Conservation (phyloP, 371 early-diverging fungal genomes). For the Basidiobolus heterosporus region DNA sequence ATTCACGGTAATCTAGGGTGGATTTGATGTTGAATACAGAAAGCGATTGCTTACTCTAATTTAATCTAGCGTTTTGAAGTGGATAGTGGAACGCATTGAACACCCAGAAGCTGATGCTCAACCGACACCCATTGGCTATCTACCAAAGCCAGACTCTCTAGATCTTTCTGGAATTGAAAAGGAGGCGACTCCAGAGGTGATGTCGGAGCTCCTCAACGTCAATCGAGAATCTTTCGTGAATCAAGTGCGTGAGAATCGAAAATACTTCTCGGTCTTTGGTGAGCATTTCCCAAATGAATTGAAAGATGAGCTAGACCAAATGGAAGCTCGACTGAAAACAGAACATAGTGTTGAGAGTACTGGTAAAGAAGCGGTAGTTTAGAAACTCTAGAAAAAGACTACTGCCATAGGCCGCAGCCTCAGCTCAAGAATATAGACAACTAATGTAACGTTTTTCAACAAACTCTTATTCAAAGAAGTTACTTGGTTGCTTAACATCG, state of each 20-base stretch:
- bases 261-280: slow-evolving; percentile 19
- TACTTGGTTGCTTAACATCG: too few species aligned
- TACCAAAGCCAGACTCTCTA: slow-evolving; percentile 14
- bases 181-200: slow-evolving; percentile 10
- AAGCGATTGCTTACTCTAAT: background rate
- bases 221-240: slow-evolving; percentile 12
- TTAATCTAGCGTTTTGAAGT: slow-evolving; percentile 17
- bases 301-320: slow-evolving; percentile 16
- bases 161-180: slow-evolving; percentile 17
- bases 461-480: too few species aligned
- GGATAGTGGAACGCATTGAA: slow-evolving; percentile 22
- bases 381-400: too few species aligned
- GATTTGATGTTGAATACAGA: too few species aligned
- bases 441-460: too few species aligned
- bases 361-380: background rate
- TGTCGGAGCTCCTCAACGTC: slow-evolving; percentile 17
- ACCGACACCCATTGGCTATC: slow-evolving; percentile 21
- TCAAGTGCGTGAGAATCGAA: slow-evolving; percentile 17
- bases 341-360: slow-evolving; percentile 6
- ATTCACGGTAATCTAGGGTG: slow-evolving; percentile 9
- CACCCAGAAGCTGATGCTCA: slow-evolving; percentile 10
- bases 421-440: too few species aligned
- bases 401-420: too few species aligned
- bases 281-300: slow-evolving; percentile 16
- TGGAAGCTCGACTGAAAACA: slow-evolving; percentile 13